Conservation (phyloP, 306 rosid species). For the Quercus gilva region DNA sequence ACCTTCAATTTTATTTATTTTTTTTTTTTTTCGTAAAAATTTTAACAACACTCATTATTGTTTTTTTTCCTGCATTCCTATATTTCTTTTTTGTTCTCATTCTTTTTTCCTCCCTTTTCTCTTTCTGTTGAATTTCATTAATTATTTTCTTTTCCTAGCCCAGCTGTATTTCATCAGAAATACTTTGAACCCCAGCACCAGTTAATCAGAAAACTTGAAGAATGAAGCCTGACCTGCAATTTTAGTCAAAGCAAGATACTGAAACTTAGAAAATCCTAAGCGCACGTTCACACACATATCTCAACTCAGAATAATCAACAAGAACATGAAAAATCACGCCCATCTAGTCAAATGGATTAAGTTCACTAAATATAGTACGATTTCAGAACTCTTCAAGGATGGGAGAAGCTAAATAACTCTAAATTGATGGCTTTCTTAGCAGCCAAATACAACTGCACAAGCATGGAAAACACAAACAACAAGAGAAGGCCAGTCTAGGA, state of each 20-base stretch:
- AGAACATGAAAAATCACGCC: neutral
- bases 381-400: neutral
- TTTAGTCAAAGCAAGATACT: constrained; percentile 35
- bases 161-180: constrained; percentile 24
- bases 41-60: constrained; percentile 11
- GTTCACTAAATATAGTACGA: neutral
- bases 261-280: constrained; percentile 24
- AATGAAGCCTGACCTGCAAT: constrained; percentile 45
- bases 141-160: constrained; percentile 9
- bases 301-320: constrained; percentile 4
- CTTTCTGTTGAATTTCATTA: constrained; percentile 2
- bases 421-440: neutral
- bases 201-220: constrained; percentile 45
- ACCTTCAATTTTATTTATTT: neutral
- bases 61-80: constrained; percentile 10
- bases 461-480: neutral
- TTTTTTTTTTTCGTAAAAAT: neutral
- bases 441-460: neutral
- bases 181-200: constrained; percentile 41
- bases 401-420: neutral
- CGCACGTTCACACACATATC: constrained; percentile 4
- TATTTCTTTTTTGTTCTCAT: neutral
- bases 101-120: neutral
- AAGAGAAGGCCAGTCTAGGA: too few species aligned
- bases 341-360: neutral